A percentile compares a stretch with the other conserved stretches of the same genome.
These are phyloP conservation scores for Myriosclerotinia duriaeana DNA, from an alignment of 2,329 filamentous ascomycete species.

Conservation along the genomic window DNA sequence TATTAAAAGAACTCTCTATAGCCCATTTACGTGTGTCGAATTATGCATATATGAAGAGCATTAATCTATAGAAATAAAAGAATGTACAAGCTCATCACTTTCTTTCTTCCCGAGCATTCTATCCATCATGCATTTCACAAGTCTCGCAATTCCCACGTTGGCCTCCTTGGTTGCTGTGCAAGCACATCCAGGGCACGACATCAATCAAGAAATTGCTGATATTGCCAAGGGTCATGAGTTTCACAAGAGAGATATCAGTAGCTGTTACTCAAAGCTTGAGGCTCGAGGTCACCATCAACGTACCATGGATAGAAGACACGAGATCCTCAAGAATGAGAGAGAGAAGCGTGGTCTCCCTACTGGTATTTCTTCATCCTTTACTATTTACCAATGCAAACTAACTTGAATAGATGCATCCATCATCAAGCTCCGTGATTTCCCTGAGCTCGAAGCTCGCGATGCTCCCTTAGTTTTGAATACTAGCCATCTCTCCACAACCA, in stretches of 20 bases:
- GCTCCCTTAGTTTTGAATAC: conserved; percentile 26
- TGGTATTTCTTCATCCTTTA: background rate
- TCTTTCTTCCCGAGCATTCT: background rate
- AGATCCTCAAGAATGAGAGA: conserved; percentile 22
- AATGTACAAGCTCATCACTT: background rate
- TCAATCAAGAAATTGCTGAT: conserved; percentile 14
- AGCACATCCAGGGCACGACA: conserved; percentile 20
- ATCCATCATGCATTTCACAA: conserved; percentile 21
- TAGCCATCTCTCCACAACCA: conserved; percentile 28
- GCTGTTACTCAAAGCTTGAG: conserved; percentile 37
- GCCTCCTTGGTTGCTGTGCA: conserved; percentile 14
- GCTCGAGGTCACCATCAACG: conserved; percentile 40
- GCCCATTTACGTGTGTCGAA: background rate
- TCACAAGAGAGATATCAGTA: conserved; percentile 22
- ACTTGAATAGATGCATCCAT: conserved; percentile 21
- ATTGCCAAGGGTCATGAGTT: conserved; percentile 12
- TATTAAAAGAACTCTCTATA: background rate
- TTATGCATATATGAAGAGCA: background rate
- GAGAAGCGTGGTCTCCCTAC: conserved; percentile 24
- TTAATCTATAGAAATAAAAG: background rate
- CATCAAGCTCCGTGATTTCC: conserved; percentile 26
- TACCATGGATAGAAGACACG: conserved; percentile 22
- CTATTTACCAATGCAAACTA: background rate
- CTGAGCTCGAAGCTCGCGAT: conserved; percentile 23
- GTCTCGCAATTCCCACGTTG: conserved; percentile 9